phyloP scores from a whole-genome alignment of 2,329 filamentous ascomycete species.

The Fusarium albosuccineum region DNA sequence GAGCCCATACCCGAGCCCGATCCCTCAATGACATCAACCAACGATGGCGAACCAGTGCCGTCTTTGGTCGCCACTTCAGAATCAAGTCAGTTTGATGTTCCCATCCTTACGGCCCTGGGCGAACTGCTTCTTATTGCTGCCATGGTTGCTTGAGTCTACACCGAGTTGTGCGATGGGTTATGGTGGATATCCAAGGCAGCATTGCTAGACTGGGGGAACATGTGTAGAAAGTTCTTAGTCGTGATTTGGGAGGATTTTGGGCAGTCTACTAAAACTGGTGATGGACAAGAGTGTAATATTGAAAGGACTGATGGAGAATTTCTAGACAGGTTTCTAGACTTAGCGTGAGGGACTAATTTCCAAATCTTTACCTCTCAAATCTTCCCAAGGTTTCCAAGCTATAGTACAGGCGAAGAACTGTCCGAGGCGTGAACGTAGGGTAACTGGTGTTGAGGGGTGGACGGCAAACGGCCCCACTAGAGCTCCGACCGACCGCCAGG shows the following conservation, averaged over 20 bases:
- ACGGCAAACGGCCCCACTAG: slow-evolving; percentile 33
- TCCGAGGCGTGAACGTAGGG: slow-evolving; percentile 30
- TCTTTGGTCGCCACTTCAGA: slow-evolving; percentile 47
- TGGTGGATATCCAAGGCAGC: background rate
- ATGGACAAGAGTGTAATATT: slow-evolving; percentile 1
- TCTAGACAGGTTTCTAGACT: background rate
- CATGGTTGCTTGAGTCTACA: slow-evolving; percentile 22
- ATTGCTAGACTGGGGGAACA: background rate
- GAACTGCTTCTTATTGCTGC: slow-evolving; percentile 46
- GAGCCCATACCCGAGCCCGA: slow-evolving; percentile 42
- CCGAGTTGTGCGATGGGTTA: background rate
- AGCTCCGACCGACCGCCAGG: slow-evolving; percentile 34
- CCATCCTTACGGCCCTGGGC: slow-evolving; percentile 40
- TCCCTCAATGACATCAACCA: slow-evolving; percentile 33
- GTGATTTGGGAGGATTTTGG: slow-evolving; percentile 30
- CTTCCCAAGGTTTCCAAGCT: background rate
- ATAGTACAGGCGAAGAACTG: no score
- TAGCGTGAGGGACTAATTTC: background rate
- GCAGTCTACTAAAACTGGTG: slow-evolving; percentile 3
- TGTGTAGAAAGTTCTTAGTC: slow-evolving; percentile 13
- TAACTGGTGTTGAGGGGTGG: slow-evolving; percentile 16
- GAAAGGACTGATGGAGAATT: background rate
- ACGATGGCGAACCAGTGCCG: slow-evolving; percentile 41
- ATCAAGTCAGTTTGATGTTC: slow-evolving; percentile 38
- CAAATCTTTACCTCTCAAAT: background rate